Evolutionary conservation across 2,329 filamentous ascomycete genomes (phyloP).

Genomic region (Pseudopyrenochaeta lycopersici): DNA sequence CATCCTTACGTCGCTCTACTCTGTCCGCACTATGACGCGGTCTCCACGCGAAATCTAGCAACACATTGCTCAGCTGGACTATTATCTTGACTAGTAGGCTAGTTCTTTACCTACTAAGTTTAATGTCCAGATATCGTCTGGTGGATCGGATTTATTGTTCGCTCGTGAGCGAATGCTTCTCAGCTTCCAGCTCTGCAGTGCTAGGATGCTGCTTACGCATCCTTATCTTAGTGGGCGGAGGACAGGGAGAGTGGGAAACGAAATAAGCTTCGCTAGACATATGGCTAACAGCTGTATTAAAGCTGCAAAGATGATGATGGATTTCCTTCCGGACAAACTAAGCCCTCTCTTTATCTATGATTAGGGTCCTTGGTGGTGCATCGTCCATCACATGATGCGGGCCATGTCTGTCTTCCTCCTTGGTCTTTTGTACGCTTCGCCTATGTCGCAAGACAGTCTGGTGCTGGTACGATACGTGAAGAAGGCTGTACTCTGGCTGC

Average conservation of each 20-base stretch:
- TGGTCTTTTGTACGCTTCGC: constrained; percentile 42
- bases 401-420: constrained; percentile 50
- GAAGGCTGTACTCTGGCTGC: constrained; percentile 47
- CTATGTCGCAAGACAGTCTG: constrained; percentile 27
- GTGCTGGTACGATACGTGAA: constrained; percentile 32
- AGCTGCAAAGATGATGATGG: constrained; percentile 44
- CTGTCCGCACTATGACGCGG: constrained; percentile 39
- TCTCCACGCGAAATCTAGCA: constrained; percentile 47
- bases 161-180: constrained; percentile 42
- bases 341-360: constrained; percentile 40
- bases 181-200: constrained; percentile 46
- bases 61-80: constrained; percentile 39
- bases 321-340: constrained; percentile 46
- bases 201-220: constrained; percentile 52
- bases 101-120: constrained; percentile 38
- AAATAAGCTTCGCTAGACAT: constrained; percentile 37
- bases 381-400: constrained; percentile 53
- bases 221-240: constrained; percentile 47
- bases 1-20: constrained; percentile 49
- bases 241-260: constrained; percentile 18
- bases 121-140: constrained; percentile 29
- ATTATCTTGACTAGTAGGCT: constrained; percentile 47
- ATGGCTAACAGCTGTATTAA: constrained; percentile 48
- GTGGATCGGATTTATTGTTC: constrained; percentile 4
- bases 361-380: constrained; percentile 53